Percentiles rank a stretch among this genome's conserved stretches.
Conservation (phyloP, 2,329 filamentous ascomycete species). For the Corynespora cassiicola region DNA sequence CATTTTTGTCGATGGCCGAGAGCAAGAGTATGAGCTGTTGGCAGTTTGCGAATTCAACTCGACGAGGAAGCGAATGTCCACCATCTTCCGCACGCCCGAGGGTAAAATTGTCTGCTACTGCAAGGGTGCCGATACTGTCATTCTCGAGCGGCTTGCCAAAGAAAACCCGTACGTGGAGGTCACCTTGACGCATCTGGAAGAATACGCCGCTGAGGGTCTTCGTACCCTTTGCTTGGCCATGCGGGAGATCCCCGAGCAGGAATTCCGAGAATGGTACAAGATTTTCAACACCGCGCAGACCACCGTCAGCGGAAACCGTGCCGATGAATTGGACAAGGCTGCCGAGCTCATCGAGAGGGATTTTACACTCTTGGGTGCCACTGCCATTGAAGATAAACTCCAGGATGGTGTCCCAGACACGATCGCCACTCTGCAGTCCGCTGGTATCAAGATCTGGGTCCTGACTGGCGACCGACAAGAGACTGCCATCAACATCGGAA, state of each 20-base stretch:
- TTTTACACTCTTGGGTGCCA: conserved; percentile 89
- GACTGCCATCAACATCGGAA: conserved; percentile 99
- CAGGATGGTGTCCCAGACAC: conserved; percentile 98
- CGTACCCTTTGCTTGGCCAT: conserved; percentile 93
- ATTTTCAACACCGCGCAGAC: conserved; percentile 88
- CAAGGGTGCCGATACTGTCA: conserved; percentile 98
- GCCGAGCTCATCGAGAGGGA: conserved; percentile 94
- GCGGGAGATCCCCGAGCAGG: conserved; percentile 88
- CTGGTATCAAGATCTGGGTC: conserved; percentile 98
- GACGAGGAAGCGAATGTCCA: conserved; percentile 95
- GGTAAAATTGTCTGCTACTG: conserved; percentile 93
- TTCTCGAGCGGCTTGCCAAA: conserved; percentile 84
- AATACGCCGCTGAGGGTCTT: conserved; percentile 95
- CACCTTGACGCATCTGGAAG: conserved; percentile 95
- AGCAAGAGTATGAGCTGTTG: conserved; percentile 85
- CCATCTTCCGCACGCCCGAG: conserved; percentile 94
- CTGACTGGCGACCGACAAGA: conserved; percentile 97
- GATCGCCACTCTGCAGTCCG: conserved; percentile 94
- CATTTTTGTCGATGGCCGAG: conserved; percentile 73
- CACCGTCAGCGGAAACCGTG: conserved; percentile 89
- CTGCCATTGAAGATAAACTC: conserved; percentile 94
- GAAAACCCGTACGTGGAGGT: conserved; percentile 83
- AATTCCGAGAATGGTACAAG: conserved; percentile 85
- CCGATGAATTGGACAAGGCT: conserved; percentile 95
- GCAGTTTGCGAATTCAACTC: conserved; percentile 99